Percentiles rank a stretch among this genome's conserved stretches.
These are phyloP conservation scores for Fraxinus sp. DNA, from an alignment of 305 asterid species.

Conservation along the genomic window DNA sequence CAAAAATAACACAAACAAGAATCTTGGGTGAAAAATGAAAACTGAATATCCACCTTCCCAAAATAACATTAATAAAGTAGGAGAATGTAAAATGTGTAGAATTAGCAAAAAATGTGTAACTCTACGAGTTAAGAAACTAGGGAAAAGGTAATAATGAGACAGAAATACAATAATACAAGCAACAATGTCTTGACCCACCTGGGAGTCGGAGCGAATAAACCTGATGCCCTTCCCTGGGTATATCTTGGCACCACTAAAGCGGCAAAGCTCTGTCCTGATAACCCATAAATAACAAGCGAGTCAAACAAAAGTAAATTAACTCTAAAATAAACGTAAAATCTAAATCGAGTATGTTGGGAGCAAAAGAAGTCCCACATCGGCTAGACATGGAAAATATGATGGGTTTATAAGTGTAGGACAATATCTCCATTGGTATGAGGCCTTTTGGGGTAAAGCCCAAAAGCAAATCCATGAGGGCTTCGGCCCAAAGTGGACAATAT, in stretches of 20 bases:
- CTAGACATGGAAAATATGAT: no score
- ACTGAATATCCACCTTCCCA: neutral
- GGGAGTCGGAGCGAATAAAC: slow-evolving; percentile 52
- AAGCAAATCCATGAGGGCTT: no score
- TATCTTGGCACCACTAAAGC: slow-evolving; percentile 41
- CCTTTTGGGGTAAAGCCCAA: no score
- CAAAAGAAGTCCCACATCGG: no score
- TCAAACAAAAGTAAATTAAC: no score
- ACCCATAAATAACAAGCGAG: no score
- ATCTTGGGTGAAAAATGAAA: neutral
- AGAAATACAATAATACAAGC: neutral
- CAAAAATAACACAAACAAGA: neutral
- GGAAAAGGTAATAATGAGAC: neutral
- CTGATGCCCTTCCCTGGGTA: slow-evolving; percentile 47
- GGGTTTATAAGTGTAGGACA: no score
- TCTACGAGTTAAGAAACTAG: neutral
- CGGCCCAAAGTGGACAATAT: no score
- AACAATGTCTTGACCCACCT: slow-evolving; percentile 28
- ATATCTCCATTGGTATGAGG: no score
- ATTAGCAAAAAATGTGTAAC: neutral
- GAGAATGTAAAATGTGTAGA: neutral
- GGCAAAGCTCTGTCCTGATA: slow-evolving; percentile 30
- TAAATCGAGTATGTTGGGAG: no score
- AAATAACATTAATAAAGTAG: neutral
- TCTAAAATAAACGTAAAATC: no score